Base-by-base conservation (phyloP, 257 asterid species). In the Coffea eugenioides region DNA sequence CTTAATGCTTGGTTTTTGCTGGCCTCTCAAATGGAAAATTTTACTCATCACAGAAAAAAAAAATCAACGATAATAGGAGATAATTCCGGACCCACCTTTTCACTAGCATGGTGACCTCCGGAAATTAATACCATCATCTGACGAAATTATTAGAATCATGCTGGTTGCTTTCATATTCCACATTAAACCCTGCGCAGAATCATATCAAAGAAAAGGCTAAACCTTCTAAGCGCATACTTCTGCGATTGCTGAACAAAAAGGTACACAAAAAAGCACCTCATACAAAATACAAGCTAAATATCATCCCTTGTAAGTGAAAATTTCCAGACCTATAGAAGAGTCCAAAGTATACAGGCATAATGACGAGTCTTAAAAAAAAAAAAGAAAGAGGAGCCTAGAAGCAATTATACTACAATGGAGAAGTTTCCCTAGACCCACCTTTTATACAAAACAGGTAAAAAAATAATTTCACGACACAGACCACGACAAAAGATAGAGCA, bases 391-490 rank as follows among this genome's bases (percentile, higher is more conserved):
- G 10, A 21, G 14, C 31, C 52, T 48, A 78, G 23, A 71, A 27
- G 39, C 21, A 23, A 56, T 27, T 67, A 46, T 34, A 48, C 52
- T 68, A 49, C 69, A 68, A 54, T 34, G 59, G 56, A 52, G 69
- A 41, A 62, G n/a, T 41, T 43, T 36, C 10, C 67, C 39, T 3
- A 11, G 3, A 43, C 27, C 67, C 45, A 56, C 27, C 5, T 16
- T 80, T 80, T 73, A 69, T 67, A 80, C 83, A 80, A 80, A 45
- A 41, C 20, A 71, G 41, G 45, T 18, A 36, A 34, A 43, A 34
- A 49, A 34, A 41, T 10, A 67, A 75, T 57, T 52, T 69, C 23
- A 27, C 23, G 34, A 48, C 46, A 78, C 2, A 54, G 46, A 15
- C 41, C 25, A 25, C 56, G 12, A 52, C 10, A 57, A 39, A 14